phyloP scores from a whole-genome alignment of 164 flowering plant species.

The Aristolochia californica region DNA sequence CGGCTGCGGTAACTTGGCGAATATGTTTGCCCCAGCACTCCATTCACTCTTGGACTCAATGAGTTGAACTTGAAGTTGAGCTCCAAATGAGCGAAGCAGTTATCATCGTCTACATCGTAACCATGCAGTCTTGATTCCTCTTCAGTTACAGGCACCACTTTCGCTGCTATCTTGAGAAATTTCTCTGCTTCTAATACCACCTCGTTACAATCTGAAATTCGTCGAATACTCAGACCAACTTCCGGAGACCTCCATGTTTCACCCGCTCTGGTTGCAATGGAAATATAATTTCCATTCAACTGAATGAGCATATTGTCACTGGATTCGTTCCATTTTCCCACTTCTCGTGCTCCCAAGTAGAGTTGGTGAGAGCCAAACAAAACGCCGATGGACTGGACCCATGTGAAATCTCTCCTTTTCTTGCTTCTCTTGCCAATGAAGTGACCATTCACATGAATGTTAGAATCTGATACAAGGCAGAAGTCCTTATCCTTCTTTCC shows the following conservation, averaged over 20 bases:
- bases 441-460: slow-evolving; percentile 35
- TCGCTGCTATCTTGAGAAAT: slow-evolving; percentile 40
- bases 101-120: slow-evolving; percentile 11
- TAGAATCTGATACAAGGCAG: slow-evolving; percentile 36
- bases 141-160: slow-evolving; percentile 46
- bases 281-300: slow-evolving; percentile 29
- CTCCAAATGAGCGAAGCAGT: slow-evolving; percentile 21
- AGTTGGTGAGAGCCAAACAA: slow-evolving; percentile 31
- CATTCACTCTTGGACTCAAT: slow-evolving; percentile 6
- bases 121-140: slow-evolving; percentile 47
- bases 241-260: slow-evolving; percentile 23
- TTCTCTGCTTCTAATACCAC: slow-evolving; percentile 31
- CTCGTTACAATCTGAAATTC: slow-evolving; percentile 18
- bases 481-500: slow-evolving; percentile 32
- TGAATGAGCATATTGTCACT: slow-evolving; percentile 31
- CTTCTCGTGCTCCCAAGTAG: slow-evolving; percentile 35
- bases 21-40: slow-evolving; percentile 18
- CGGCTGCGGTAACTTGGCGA: slow-evolving; percentile 5
- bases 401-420: slow-evolving; percentile 18
- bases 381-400: slow-evolving; percentile 20
- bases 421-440: slow-evolving; percentile 15
- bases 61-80: slow-evolving; percentile 15
- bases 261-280: slow-evolving; percentile 24
- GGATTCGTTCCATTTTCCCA: slow-evolving; percentile 45
- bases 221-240: slow-evolving; percentile 18